Evolutionary conservation across 2,329 filamentous ascomycete genomes (phyloP), one percentile per base, ranked within the genome.

Genomic region (Celoporthe dispersa): DNA sequence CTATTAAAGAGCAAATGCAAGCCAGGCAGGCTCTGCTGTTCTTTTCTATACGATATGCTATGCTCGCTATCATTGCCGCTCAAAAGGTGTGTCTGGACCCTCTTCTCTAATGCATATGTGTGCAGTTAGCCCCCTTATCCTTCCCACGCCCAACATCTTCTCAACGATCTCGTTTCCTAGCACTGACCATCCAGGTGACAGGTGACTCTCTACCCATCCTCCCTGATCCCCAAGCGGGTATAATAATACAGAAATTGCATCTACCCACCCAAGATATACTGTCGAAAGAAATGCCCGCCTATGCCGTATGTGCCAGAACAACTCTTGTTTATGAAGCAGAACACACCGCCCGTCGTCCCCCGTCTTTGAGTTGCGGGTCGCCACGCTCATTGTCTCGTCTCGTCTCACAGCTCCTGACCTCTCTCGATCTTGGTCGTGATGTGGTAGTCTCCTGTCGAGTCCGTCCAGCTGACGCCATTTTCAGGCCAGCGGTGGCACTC

Each of bases 401-500:
- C 14, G n/a, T 63, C 35, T 41, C 33, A 64, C 25, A 31, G 25
- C 25, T 51, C 62, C 28, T 64, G 8, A 9, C 57, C 57, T 25
- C 28, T 60, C 74, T 78, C 84, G 77, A 94, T 93, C 80, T 93
- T 93, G 16, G 88, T 94, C 69, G 95, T 94, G 77, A 98, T 92
- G 78, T 92, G 98, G 81, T 96, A 99, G 68, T 90, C 88, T 37
- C 95, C 95, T 35, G 91, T 90, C 66, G 91, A 89, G 74, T 92
- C 91, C 19, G 93, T 95, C 96, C 96, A 99, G 81, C 94, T 97
- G 73, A 99, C 96, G 78, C 93, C 96, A 16, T 84, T 85, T 76
- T 91, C 89, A 55, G 86, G 85, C 73, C 89, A 89, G 53, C 81
- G 83, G 70, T 83, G 82, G 72, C 90, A 84, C 78, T 92, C 87